A percentile compares a stretch with the other conserved stretches of the same genome.
Evolutionary conservation across 768 basidiomycete genomes (phyloP).

Genomic region (Amanita pseudoporphyria): DNA sequence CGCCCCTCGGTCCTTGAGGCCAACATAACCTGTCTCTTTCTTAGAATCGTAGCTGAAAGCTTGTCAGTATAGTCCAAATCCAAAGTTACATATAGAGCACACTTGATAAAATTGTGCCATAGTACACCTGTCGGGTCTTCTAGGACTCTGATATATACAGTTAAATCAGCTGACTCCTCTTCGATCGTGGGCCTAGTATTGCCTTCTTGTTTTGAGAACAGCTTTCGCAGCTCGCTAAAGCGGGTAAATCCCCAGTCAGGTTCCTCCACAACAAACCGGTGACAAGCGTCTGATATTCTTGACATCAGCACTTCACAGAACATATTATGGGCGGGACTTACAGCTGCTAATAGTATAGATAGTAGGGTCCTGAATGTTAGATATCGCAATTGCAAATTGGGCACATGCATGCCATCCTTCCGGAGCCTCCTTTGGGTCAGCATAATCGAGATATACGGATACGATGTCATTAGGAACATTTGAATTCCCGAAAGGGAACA

Average conservation of each 20-base stretch:
- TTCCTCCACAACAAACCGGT: slow-evolving; percentile 98
- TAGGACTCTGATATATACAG: slow-evolving; percentile 94
- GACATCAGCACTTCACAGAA: neutral
- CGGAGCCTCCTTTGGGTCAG: slow-evolving; percentile 92
- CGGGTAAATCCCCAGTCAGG: slow-evolving; percentile 99
- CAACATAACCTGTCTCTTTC: slow-evolving; percentile 97
- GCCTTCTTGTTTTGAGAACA: slow-evolving; percentile 77
- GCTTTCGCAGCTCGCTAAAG: slow-evolving; percentile 94
- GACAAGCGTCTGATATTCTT: slow-evolving; percentile 80
- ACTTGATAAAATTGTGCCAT: slow-evolving; percentile 99
- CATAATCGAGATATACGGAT: slow-evolving; percentile 98
- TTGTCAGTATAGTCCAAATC: slow-evolving; percentile 14
- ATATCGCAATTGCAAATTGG: slow-evolving; percentile 97
- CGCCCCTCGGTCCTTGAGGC: slow-evolving; percentile 97
- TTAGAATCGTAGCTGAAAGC: slow-evolving; percentile 90
- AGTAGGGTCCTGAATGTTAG: slow-evolving; percentile 89
- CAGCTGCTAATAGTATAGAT: slow-evolving; percentile 97
- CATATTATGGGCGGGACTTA: slow-evolving; percentile 29
- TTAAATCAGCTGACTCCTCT: slow-evolving; percentile 89
- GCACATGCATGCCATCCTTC: slow-evolving; percentile 99
- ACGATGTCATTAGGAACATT: slow-evolving; percentile 99
- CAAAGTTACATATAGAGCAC: slow-evolving; percentile 20
- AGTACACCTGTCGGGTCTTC: slow-evolving; percentile 98
- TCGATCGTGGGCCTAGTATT: slow-evolving; percentile 88
- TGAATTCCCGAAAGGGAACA: slow-evolving; percentile 98